Evolutionary conservation across 306 rosid genomes (phyloP).

Genomic region (Arachis stenosperma): DNA sequence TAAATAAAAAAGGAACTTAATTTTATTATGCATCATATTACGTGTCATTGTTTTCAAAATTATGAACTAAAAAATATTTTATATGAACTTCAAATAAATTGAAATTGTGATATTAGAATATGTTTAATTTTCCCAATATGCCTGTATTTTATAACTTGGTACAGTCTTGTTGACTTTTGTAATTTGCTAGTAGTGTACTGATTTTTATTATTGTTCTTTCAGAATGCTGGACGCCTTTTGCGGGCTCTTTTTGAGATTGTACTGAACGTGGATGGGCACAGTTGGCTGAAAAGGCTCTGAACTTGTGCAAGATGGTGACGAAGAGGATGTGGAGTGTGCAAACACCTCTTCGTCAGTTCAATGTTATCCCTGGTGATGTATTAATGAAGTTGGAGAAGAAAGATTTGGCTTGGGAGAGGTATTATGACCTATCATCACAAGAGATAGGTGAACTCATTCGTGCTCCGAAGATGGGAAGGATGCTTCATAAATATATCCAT

Average conservation of each 20-base stretch:
- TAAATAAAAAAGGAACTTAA: no score
- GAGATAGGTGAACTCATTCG: constrained; percentile 93
- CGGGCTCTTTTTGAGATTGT: constrained; percentile 97
- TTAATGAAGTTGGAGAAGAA: no score
- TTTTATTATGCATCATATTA: no score
- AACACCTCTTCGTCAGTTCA: constrained; percentile 89
- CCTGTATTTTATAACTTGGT: no score
- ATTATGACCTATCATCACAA: constrained; percentile 89
- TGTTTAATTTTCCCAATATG: no score
- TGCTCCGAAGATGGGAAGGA: constrained; percentile 82
- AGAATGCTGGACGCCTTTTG: constrained; percentile 98
- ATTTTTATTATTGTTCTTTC: constrained; percentile 36
- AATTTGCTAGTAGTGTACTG: background rate
- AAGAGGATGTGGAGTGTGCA: constrained; percentile 96
- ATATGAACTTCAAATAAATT: no score
- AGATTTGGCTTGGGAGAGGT: no score
- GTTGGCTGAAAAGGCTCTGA: constrained; percentile 88
- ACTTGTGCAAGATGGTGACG: constrained; percentile 90
- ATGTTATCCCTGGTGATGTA: no score
- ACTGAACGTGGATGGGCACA: constrained; percentile 95
- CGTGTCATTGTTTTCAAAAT: no score
- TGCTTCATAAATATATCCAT: constrained; percentile 82
- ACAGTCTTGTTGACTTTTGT: no score
- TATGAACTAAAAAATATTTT: no score
- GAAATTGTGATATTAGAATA: no score